phyloP scores from a whole-genome alignment of 768 basidiomycete genomes.

The Udeniomyces megalosporus region DNA sequence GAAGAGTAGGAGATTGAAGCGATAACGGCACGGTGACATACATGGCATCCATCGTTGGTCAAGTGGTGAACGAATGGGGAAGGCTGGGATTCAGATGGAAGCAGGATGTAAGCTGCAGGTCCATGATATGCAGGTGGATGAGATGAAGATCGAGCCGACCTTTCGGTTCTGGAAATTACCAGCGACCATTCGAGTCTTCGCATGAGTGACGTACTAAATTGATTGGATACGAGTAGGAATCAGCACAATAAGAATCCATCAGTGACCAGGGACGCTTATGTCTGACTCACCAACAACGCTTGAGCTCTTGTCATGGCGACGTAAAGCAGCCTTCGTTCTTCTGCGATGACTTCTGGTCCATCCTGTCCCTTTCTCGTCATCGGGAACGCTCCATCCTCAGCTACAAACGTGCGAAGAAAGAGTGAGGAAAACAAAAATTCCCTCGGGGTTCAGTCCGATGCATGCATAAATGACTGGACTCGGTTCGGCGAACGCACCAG shows the following conservation, averaged over 20 bases:
- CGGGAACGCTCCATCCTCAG: conserved; percentile 59
- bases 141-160: background rate
- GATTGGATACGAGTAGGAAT: background rate
- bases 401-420: conserved; percentile 28
- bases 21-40: too few relatives aligned
- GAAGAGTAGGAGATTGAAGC: background rate
- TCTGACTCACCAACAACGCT: background rate
- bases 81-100: background rate
- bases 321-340: conserved; percentile 37
- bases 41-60: background rate
- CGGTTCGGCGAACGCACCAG: conserved; percentile 18
- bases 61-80: background rate
- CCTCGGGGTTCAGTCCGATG: background rate
- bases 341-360: conserved; percentile 50
- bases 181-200: background rate
- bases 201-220: background rate
- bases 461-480: background rate
- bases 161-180: background rate
- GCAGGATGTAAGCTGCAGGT: background rate
- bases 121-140: background rate
- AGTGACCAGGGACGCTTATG: background rate
- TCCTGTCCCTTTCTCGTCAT: conserved; percentile 44
- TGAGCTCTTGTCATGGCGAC: conserved; percentile 11
- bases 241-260: background rate
- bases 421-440: background rate